Percentiles rank a stretch among this genome's conserved stretches.
Conservation (phyloP, 768 basidiomycete species). For the Trametes villosa region DNA sequence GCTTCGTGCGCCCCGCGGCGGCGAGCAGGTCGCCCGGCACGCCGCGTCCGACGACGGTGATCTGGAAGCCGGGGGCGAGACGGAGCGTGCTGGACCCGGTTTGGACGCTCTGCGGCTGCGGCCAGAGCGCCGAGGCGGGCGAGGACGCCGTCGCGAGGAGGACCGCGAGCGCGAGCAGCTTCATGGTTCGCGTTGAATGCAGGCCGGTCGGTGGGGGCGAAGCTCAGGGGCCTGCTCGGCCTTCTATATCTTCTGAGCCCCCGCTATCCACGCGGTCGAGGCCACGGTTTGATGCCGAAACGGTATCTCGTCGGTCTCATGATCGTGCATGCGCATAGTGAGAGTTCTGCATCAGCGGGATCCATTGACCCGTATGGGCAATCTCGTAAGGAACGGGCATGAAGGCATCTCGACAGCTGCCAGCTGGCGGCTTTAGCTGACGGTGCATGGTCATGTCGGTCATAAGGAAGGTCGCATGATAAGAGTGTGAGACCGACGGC, state of each 20-base stretch:
- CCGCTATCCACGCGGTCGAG: constrained; percentile 8
- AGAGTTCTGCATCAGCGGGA: constrained; percentile 5
- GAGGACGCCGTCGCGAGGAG: constrained; percentile 27
- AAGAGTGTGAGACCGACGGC: constrained; percentile 13
- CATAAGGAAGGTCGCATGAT: neutral
- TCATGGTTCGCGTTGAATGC: constrained; percentile 9
- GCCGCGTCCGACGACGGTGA: constrained; percentile 43
- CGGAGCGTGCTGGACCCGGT: constrained; percentile 37
- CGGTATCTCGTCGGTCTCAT: constrained; percentile 9
- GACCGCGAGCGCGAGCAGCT: constrained; percentile 25
- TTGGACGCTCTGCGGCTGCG: constrained; percentile 35
- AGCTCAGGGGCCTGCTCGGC: neutral
- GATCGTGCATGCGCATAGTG: constrained; percentile 5
- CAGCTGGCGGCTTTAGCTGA: constrained; percentile 4
- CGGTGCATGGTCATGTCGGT: constrained; percentile 10
- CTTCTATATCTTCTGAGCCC: constrained; percentile 4
- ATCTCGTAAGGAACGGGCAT: constrained; percentile 5
- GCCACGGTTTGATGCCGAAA: constrained; percentile 9
- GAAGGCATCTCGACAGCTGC: neutral
- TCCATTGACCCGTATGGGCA: constrained; percentile 5
- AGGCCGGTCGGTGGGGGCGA: constrained; percentile 4
- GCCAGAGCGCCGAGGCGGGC: constrained; percentile 40
- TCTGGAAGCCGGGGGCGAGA: constrained; percentile 55
- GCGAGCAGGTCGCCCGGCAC: constrained; percentile 60
- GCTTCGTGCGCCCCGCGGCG: constrained; percentile 56